Base-by-base conservation (phyloP, 768 basidiomycete genomes). In the Gloeophyllum trabeum region DNA sequence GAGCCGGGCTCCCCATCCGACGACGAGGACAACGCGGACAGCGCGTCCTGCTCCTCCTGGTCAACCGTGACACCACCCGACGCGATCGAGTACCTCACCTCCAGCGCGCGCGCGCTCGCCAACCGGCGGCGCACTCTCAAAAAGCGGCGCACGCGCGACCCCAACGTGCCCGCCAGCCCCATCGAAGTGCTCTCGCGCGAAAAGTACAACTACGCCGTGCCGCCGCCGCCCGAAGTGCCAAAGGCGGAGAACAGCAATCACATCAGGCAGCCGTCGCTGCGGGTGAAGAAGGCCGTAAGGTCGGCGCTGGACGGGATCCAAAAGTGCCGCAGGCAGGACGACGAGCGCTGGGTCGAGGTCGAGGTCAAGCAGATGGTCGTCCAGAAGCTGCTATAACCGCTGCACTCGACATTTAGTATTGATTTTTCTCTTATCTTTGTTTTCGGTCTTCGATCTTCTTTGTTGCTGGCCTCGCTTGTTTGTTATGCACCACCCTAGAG, bases 341-440 rank as follows among this genome's bases (percentile, higher is more conserved):
- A 48, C 40, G 56, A 57, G 18, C 41, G 48, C 35, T 59, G 58
- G 58, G 54, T 59, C 26, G 53, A 49, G 39, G 54, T 59, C 18
- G 58, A 59, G 45, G 54, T 59, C 42, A 48, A 47, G 32, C 58
- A 54, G 24, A 52, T 46, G 23, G 53, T 59, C 38, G 54, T 49
- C 32, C 56, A 57, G 47, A 46, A 48, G 40, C 40, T 44, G 30
- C 46, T 48, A 10, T 45, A 36, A 43, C 42, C 28, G 28, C 10
- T 32, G 28, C 10, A 10, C 28, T 32, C 28, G 10, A 32, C 16
- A 10, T 10, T 32, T 32, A 10, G 28, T 16, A 32, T 16, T 32
- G 10, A 10, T 16, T 32, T 32, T 10, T 32, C 16, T 32, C 28
- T 10, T 10, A 32, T 16, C 28, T 16, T n/a, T n/a, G n/a, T n/a